Percentiles rank a stretch among this genome's conserved stretches.
Conservation (phyloP, 176 grass and related monocot genomes). For the Alopecurus myosuroides region DNA sequence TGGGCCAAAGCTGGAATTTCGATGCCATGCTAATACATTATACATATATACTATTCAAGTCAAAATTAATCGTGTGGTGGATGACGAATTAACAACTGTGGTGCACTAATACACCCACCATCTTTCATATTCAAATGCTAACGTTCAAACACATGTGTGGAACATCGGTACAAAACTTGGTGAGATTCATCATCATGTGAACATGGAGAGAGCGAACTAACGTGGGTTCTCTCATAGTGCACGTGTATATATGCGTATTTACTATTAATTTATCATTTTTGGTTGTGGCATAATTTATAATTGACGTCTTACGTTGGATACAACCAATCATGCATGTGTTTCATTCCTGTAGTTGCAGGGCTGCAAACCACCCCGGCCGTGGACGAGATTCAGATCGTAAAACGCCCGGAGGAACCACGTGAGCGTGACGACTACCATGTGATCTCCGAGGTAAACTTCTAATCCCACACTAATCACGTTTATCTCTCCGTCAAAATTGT, state of each 20-base stretch:
- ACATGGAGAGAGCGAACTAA: background rate
- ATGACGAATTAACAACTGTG: background rate
- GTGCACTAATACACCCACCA: background rate
- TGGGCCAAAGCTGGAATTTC: background rate
- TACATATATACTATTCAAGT: background rate
- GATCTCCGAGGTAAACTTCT: background rate
- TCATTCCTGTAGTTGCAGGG: background rate
- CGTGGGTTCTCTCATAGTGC: background rate
- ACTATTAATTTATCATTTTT: background rate
- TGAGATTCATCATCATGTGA: background rate
- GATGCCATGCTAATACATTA: background rate
- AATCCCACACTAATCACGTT: background rate
- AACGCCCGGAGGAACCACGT: slow-evolving; percentile 12
- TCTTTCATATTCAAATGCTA: background rate
- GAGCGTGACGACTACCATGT: background rate
- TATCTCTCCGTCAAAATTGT: background rate
- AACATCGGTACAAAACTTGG: background rate
- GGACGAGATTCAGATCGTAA: background rate
- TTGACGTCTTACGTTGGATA: background rate
- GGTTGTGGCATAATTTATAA: background rate
- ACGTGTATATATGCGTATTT: background rate
- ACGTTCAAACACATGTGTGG: background rate
- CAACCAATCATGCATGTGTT: background rate
- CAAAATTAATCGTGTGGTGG: background rate
- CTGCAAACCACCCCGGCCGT: background rate